Base-by-base conservation (phyloP, 352 stramenopile genomes). In the Hyaloperonospora brassicae region DNA sequence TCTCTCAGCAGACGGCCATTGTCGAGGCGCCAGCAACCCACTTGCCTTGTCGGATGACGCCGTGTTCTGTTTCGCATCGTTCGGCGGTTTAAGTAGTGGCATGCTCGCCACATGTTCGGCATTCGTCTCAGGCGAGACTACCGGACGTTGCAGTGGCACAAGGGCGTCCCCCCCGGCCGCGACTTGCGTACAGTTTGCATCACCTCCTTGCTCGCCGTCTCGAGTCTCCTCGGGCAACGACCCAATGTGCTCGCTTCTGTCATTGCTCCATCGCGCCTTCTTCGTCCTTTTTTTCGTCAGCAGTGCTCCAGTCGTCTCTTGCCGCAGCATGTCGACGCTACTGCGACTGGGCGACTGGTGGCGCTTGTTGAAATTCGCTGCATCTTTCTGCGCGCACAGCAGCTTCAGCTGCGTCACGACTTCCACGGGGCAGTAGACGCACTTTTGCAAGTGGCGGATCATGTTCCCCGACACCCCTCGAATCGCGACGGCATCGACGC, bases 371-470 rank as follows among this genome's bases (percentile, higher is more conserved):
- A 87, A 89, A 43, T 70, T 86, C 12, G 72, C 72, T 8, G 76
- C 79, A 61, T 87, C 76, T 30, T 85, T 87, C 42, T 88, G 79
- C 12, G 81, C 81, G 38, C 79, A 87, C 0, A 87, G 30, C 47
- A 76, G 53, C 13, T 82, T 77, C 21, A 93, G 60, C 57, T 88
- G 76, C 11, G 67, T 70, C 17, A 93, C 76, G 24, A 85, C 72
- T 13, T 87, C 75, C 14, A 72, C 41, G 11, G 82, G 82, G 23
- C 79, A 90, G 56, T 86, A 89, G 2, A 77, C 48, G 60, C 82
- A 93, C 44, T 87, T 84, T 45, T 93, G 76, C 55, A 93, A 55
- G 52, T 93, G 82, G 13, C 79, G 72, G 47, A 93, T 90, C 82
- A 93, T 93, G 44, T 93, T 89, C 21, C 74, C 77, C 35, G 79